phyloP scores from a whole-genome alignment of 352 stramenopile species.

The Globisporangium rhizosaccharum region DNA sequence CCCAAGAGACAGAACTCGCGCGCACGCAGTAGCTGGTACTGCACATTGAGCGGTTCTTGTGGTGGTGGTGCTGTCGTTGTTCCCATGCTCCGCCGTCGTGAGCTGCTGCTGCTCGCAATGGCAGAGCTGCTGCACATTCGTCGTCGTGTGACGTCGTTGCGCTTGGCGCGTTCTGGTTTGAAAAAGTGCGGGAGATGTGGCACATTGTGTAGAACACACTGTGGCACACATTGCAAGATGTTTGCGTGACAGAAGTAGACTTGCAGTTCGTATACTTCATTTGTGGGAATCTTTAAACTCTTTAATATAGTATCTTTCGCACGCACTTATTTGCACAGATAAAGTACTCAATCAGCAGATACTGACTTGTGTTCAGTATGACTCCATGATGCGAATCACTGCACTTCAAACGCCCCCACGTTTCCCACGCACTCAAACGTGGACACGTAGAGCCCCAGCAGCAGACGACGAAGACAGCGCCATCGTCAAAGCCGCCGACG shows the following conservation, averaged over 20 bases:
- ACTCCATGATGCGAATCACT: neutral
- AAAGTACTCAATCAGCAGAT: no score
- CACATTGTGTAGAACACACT: no score
- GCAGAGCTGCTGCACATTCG: neutral
- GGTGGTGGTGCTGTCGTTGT: neutral
- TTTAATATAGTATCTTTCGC: no score
- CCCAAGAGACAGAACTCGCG: constrained; percentile 60
- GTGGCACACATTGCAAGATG: no score
- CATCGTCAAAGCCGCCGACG: constrained; percentile 7
- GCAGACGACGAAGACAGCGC: neutral
- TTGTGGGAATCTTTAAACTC: no score
- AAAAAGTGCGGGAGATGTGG: neutral
- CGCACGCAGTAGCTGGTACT: constrained; percentile 40
- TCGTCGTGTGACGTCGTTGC: neutral
- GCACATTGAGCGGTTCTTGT: neutral
- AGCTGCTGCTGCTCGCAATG: no score
- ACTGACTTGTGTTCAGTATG: neutral
- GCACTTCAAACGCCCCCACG: neutral
- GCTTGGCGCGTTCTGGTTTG: neutral
- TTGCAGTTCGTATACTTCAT: no score
- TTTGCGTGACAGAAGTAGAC: no score
- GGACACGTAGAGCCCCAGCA: constrained; percentile 6
- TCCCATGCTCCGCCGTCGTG: no score
- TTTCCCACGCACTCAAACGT: constrained; percentile 3
- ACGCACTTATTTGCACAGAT: no score